Conservation (phyloP, 345 rosid species). For the Citrus sp. region DNA sequence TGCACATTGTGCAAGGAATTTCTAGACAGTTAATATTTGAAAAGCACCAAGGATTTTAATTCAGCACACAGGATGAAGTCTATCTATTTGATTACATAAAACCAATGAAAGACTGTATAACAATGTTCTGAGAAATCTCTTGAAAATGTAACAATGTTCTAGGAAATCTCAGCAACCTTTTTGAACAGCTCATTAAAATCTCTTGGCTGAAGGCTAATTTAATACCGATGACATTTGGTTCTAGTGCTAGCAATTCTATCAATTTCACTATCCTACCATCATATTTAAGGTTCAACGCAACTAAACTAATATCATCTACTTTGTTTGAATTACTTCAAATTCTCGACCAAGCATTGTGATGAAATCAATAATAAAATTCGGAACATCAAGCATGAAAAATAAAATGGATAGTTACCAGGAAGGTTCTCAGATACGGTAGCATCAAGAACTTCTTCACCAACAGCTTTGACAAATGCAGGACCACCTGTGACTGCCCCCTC, state of each 20-base stretch:
- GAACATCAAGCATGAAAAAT: not conserved
- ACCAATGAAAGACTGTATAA: too few species aligned
- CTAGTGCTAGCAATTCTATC: not conserved
- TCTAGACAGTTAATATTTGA: not conserved
- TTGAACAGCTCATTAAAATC: not conserved
- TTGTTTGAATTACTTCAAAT: not conserved
- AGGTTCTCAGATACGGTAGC: constrained; percentile 91
- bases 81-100: too few species aligned
- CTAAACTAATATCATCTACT: not conserved
- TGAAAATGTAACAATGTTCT: too few species aligned
- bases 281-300: not conserved
- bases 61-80: too few species aligned
- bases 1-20: not conserved
- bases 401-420: constrained; percentile 54
- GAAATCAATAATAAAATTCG: not conserved
- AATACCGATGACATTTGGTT: not conserved
- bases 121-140: not conserved
- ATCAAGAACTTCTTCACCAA: constrained; percentile 83
- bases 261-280: not conserved
- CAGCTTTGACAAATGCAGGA: constrained; percentile 81
- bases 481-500: constrained; percentile 99
- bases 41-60: too few species aligned
- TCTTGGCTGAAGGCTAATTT: not conserved
- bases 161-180: not conserved
- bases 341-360: not conserved